These are phyloP conservation scores for Gloeophyllum trabeum DNA, from an alignment of 768 basidiomycete species.

Conservation along the genomic window DNA sequence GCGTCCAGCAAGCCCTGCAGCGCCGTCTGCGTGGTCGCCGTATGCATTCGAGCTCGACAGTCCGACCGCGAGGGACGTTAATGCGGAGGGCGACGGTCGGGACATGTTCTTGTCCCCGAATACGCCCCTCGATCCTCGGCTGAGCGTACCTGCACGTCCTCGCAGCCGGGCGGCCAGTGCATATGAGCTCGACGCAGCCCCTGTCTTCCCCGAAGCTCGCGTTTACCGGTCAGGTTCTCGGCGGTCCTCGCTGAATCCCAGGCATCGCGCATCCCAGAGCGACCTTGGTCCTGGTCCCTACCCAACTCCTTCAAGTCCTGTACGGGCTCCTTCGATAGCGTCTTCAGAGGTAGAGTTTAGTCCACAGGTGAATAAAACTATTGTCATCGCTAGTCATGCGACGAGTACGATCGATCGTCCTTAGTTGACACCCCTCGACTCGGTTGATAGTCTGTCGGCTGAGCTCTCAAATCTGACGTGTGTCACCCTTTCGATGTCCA, in stretches of 20 bases:
- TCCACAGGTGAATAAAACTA: slow-evolving; percentile 16
- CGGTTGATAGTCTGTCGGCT: slow-evolving; percentile 9
- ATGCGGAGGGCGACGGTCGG: background rate
- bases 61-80: background rate
- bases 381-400: slow-evolving; percentile 3
- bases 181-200: slow-evolving; percentile 15
- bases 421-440: slow-evolving; percentile 7
- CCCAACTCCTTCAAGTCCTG: background rate
- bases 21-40: slow-evolving; percentile 17
- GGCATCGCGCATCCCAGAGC: slow-evolving; percentile 15
- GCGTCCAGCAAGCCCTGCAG: slow-evolving; percentile 20
- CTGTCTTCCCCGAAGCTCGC: slow-evolving; percentile 16
- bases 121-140: background rate
- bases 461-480: slow-evolving; percentile 15
- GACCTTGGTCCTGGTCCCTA: slow-evolving; percentile 5
- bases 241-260: slow-evolving; percentile 9
- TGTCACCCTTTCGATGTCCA: slow-evolving; percentile 2
- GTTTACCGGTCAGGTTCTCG: slow-evolving; percentile 15
- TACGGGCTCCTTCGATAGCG: slow-evolving; percentile 15
- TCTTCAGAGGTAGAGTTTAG: slow-evolving; percentile 10
- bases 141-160: background rate
- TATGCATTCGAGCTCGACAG: slow-evolving; percentile 18
- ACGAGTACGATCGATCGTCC: slow-evolving; percentile 5
- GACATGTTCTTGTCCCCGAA: background rate
- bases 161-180: slow-evolving; percentile 23